These are phyloP conservation scores for Capsicum pubescens DNA, from an alignment of 257 asterid species.

Conservation along the genomic window DNA sequence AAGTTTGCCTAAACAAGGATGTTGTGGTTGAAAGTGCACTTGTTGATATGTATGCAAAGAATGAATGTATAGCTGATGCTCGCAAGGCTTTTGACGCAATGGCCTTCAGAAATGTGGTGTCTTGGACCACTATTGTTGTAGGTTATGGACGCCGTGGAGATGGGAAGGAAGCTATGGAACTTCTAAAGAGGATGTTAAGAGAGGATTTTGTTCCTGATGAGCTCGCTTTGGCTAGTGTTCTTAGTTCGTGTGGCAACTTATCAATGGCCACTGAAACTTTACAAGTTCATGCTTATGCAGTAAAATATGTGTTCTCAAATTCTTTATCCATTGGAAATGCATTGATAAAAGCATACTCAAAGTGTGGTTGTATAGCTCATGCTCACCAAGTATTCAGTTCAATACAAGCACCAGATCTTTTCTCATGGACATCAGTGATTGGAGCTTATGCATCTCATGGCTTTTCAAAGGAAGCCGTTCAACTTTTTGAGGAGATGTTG, in stretches of 20 bases:
- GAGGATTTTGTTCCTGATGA: conserved; percentile 43
- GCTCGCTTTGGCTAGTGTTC: conserved; percentile 41
- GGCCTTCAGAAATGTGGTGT: conserved; percentile 42
- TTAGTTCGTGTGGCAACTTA: conserved; percentile 45
- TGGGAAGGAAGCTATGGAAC: conserved; percentile 38
- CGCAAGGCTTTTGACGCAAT: conserved; percentile 42
- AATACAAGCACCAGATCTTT: conserved; percentile 39
- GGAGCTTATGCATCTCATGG: conserved; percentile 50
- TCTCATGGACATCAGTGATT: conserved; percentile 49
- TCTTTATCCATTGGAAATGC: conserved; percentile 42
- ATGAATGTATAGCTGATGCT: conserved; percentile 31
- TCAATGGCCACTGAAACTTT: conserved; percentile 34
- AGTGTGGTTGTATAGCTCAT: conserved; percentile 38
- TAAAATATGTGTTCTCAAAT: conserved; percentile 36
- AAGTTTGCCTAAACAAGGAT: conserved; percentile 32
- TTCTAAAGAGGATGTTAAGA: conserved; percentile 40
- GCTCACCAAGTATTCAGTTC: conserved; percentile 39
- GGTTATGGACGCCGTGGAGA: conserved; percentile 46
- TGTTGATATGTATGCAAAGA: conserved; percentile 49
- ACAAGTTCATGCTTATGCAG: conserved; percentile 40
- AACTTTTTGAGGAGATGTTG: conserved; percentile 43
- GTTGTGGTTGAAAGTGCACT: conserved; percentile 42
- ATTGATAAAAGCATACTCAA: conserved; percentile 42
- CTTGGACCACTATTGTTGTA: conserved; percentile 48
- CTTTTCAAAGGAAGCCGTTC: conserved; percentile 37